These are phyloP conservation scores for Sanghuangporus baumii DNA, from an alignment of 1,284 basidiomycete species.

Conservation along the genomic window DNA sequence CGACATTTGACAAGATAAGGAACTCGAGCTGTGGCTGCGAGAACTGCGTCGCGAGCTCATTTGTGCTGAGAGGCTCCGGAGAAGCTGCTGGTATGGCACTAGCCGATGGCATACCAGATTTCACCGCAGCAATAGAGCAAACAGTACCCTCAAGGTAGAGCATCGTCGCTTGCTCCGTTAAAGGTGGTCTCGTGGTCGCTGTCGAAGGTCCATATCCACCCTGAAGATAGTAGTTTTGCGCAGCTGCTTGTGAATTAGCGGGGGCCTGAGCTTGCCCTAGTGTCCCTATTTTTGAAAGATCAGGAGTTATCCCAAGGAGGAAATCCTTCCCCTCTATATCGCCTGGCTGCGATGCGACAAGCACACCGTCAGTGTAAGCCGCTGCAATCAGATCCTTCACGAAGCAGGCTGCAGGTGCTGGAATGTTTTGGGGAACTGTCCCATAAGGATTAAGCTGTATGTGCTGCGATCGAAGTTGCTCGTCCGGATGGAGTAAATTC, in stretches of 20 bases:
- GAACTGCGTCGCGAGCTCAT: constrained; percentile 80
- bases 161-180: constrained; percentile 72
- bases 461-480: constrained; percentile 44
- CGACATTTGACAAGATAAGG: constrained; percentile 82
- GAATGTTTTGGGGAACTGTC: constrained; percentile 38
- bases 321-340: constrained; percentile 72
- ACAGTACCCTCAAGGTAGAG: constrained; percentile 76
- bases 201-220: constrained; percentile 29
- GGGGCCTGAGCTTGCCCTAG: constrained; percentile 51
- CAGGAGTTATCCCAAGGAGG: constrained; percentile 71
- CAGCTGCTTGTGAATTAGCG: constrained; percentile 34
- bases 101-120: constrained; percentile 25
- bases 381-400: constrained; percentile 48
- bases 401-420: constrained; percentile 51
- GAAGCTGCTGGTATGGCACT: constrained; percentile 26
- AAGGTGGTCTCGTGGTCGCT: constrained; percentile 48
- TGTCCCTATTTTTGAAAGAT: constrained; percentile 62
- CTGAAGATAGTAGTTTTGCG: constrained; percentile 28
- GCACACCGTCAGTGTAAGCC: constrained; percentile 56
- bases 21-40: constrained; percentile 71
- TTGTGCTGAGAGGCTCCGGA: constrained; percentile 49
- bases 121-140: constrained; percentile 72
- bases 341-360: constrained; percentile 62
- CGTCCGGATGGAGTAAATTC: constrained; percentile 72
- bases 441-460: constrained; percentile 34